These are phyloP conservation scores for Echeveria elegans DNA, from an alignment of 164 flowering plant genomes.

Conservation along the genomic window DNA sequence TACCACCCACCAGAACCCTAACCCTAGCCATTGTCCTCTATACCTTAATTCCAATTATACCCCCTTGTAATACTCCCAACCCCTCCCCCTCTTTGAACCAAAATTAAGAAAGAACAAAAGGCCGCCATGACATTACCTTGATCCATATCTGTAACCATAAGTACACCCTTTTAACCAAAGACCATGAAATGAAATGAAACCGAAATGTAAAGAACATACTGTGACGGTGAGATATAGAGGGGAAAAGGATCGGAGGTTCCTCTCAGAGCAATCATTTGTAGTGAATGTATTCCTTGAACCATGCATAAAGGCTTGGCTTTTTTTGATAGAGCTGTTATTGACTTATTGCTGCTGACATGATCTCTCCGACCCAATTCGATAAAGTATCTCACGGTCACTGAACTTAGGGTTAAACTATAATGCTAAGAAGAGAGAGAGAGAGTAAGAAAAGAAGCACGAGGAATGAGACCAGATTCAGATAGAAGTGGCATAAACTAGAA, in stretches of 20 bases:
- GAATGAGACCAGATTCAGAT: constrained; percentile 1
- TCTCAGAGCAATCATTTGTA: constrained; percentile 53
- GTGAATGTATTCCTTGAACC: constrained; percentile 18
- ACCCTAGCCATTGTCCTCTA: not conserved
- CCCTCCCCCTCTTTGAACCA: not conserved
- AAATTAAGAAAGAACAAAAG: not conserved
- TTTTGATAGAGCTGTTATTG: not conserved
- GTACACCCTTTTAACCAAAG: not conserved
- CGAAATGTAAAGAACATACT: not conserved
- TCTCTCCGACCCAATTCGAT: constrained; percentile 64
- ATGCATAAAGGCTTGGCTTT: constrained; percentile 23
- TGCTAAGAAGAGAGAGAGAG: constrained; percentile 1
- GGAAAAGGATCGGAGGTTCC: constrained; percentile 83
- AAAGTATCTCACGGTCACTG: constrained; percentile 10
- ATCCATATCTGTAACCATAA: not conserved
- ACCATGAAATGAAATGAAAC: not conserved
- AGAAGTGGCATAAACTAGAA: constrained; percentile 19
- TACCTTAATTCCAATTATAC: not conserved
- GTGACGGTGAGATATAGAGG: not conserved
- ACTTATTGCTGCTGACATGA: constrained; percentile 74
- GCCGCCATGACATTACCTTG: not conserved
- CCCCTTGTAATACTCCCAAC: not conserved
- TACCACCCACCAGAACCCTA: not conserved
- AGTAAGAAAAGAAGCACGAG: constrained; percentile 14
- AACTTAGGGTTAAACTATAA: constrained; percentile 8